Base-by-base conservation (phyloP, 192 early-diverging fungal species). In the Mortierella claussenii region DNA sequence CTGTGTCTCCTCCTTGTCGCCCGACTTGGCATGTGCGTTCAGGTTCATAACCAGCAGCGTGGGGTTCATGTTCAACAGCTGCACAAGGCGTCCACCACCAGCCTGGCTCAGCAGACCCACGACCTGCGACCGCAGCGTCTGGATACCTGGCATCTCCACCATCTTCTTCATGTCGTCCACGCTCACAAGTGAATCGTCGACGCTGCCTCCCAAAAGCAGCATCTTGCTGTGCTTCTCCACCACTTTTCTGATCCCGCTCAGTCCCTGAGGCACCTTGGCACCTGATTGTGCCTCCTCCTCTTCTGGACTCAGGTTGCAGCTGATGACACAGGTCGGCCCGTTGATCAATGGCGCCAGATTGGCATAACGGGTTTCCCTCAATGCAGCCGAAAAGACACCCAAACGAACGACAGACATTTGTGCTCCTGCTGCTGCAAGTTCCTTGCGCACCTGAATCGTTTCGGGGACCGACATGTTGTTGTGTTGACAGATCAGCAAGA, bases 401-500 rank as follows among this genome's bases (percentile, higher is more conserved):
- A 76, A 56, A 27, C 85, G 85, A 28, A 85, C 44, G 6, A 82
- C 79, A 15, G 69, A 82, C 51, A 88, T 60, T 5, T 82, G 69
- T 3, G 80, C 68, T 23, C 60, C 56, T 6, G 71, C 52, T 26
- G 68, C 54, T 0, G 62, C 44, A 13, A 88, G 62, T 5, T 85
- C 80, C 51, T 80, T 70, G 46, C 87, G 82, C 40, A 88, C 65
- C 53, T 74, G 43, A 13, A 79, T 79, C 60, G 85, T 67, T 63
- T 88, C 87, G 33, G 74, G 55, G 28, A 88, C 81, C 0, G 82
- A 82, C 60, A 88, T 78, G 60, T 88, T 88, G 79, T 88, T 88
- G 73, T 86, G 85, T 55, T 88, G 87, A 40, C 82, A 73, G 34
- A 88, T 80, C 51, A 88, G 68, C 34, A 86, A 48, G 37, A 83